Evolutionary conservation across 306 rosid genomes (phyloP), one percentile per base, ranked within the genome.

Genomic region (Cyamopsis tetragonoloba): DNA sequence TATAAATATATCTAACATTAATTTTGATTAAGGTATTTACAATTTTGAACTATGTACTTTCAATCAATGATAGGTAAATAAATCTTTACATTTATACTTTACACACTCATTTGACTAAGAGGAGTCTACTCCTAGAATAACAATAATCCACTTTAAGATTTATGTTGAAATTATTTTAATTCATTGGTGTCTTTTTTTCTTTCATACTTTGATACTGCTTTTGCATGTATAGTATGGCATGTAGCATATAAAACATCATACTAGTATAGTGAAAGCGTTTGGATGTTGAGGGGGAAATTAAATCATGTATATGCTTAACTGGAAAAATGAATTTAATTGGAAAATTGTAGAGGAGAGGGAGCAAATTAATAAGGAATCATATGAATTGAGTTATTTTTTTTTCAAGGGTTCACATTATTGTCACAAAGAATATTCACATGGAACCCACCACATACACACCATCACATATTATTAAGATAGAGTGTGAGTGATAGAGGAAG

Each of bases 401-500:
- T 58, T 26, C 35, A 23, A 2, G 31, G 43, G 9, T 44, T 15
- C 10, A 38, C 26, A 49, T 67, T 13, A 46, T 71, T 31, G 49
- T 1, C 17, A 50, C 5, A 7, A 18, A 20, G 61, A 76, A 79
- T 74, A 80, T 76, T 76, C 79, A 72, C 69, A 47, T 72, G 79
- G 59, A 76, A 55, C 76, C 76, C 73, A 77, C 79, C 61, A 37
- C 7, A 22, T 20, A 37, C n/a, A n/a, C n/a, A n/a, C n/a, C n/a
- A n/a, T 38, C 67, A 31, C 37, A 60, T 51, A 39, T 23, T 50
- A n/a, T n/a, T 14, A 65, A 50, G 77, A 58, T 64, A 18, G 57
- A 43, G n/a, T 26, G 46, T 2, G n/a, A 37, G 46, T 2, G 66
- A 75, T 64, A 75, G 34, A 70, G 68, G 10, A 57, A 26, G 23